A percentile compares a stretch with the other conserved stretches of the same genome.
phyloP scores from a whole-genome alignment of 2,329 filamentous ascomycete genomes.

The Samsoniella hepiali region DNA sequence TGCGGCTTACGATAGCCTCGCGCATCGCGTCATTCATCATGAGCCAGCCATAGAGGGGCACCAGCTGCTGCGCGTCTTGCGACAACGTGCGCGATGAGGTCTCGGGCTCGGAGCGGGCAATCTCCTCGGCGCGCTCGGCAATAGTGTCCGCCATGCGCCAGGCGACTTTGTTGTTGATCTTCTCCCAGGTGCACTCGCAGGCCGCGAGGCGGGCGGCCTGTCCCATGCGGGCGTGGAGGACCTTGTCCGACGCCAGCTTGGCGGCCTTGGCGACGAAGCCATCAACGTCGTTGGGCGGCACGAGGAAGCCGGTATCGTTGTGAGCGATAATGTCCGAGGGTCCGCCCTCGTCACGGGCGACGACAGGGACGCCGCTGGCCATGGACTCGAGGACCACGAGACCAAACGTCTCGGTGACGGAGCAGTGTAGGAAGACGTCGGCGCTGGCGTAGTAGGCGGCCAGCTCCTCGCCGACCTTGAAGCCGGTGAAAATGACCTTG shows the following conservation, averaged over 20 bases:
- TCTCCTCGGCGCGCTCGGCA: conserved; percentile 41
- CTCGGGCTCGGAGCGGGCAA: conserved; percentile 19
- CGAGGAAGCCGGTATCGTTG: conserved; percentile 57
- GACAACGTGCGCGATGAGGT: conserved; percentile 21
- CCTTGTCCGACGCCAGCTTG: conserved; percentile 44
- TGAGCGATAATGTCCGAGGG: conserved; percentile 65
- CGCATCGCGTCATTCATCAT: conserved; percentile 40
- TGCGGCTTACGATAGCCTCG: conserved; percentile 32
- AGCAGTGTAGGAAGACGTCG: conserved; percentile 70
- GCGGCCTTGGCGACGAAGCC: conserved; percentile 54
- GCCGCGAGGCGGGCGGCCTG: conserved; percentile 52
- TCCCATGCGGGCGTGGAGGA: conserved; percentile 45
- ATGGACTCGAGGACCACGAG: conserved; percentile 68
- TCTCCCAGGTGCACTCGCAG: conserved; percentile 65
- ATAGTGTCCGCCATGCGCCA: conserved; percentile 59
- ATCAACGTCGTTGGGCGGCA: conserved; percentile 57
- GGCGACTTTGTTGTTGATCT: conserved; percentile 67
- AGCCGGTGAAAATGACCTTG: conserved; percentile 64
- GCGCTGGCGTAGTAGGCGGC: conserved; percentile 66
- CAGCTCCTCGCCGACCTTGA: conserved; percentile 57
- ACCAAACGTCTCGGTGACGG: conserved; percentile 68
- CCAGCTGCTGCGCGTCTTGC: conserved; percentile 30
- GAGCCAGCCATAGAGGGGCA: conserved; percentile 44
- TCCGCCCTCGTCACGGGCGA: conserved; percentile 66
- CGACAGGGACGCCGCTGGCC: conserved; percentile 66